Evolutionary conservation across 108 stramenopile genomes (phyloP).

Genomic region (Cylindrotheca closterium): DNA sequence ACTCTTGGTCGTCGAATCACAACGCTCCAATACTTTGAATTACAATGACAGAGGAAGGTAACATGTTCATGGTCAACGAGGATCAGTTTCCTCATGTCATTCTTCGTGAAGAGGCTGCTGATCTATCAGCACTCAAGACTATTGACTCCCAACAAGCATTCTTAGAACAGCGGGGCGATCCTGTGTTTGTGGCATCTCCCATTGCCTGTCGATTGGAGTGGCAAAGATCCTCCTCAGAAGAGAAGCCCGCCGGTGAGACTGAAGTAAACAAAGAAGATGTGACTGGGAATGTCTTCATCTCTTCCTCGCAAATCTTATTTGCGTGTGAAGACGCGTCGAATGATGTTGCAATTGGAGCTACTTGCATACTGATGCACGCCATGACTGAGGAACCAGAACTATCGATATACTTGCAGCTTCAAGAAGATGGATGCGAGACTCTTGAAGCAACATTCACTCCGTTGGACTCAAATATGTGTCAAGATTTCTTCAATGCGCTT

Average conservation of each 20-base stretch:
- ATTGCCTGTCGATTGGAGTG: conserved; percentile 3
- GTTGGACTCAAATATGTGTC: conserved; percentile 33
- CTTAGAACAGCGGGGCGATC: conserved; percentile 12
- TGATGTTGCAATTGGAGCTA: conserved; percentile 66
- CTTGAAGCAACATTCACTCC: conserved; percentile 60
- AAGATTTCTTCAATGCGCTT: conserved; percentile 57
- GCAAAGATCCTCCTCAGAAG: no score
- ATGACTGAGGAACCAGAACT: conserved; percentile 45
- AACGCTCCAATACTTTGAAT: no score
- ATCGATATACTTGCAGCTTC: conserved; percentile 35
- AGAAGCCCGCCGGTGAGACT: not conserved
- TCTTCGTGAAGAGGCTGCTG: conserved; percentile 12
- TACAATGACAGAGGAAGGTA: no score
- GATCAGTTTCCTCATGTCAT: conserved; percentile 32
- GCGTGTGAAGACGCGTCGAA: not conserved
- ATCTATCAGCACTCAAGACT: conserved; percentile 27
- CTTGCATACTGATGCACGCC: conserved; percentile 74
- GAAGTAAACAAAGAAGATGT: not conserved
- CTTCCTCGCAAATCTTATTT: conserved; percentile 37
- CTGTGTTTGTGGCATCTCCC: conserved; percentile 4
- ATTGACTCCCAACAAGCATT: conserved; percentile 16
- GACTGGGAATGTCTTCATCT: conserved; percentile 17
- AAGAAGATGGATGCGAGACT: conserved; percentile 24
- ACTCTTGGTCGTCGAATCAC: no score
- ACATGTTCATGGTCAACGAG: conserved; percentile 24